A percentile compares a stretch with the other conserved stretches of the same genome.
Evolutionary conservation across 495 filamentous ascomycete genomes (phyloP).

Genomic region (Aspergillus kassunensis): DNA sequence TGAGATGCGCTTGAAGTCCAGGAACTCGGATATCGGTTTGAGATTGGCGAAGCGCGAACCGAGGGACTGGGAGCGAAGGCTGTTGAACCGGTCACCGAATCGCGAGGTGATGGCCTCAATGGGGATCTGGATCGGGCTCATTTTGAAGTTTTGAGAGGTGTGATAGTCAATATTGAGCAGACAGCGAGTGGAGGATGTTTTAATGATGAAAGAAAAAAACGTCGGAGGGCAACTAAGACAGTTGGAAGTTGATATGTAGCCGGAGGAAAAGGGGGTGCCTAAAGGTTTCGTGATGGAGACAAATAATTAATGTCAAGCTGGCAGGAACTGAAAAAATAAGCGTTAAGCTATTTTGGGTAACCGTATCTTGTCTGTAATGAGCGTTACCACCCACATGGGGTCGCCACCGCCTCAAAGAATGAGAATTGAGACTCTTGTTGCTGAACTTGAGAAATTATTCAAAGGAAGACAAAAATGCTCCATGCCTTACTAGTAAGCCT

Average conservation of each 20-base stretch:
- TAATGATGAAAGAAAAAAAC: not conserved
- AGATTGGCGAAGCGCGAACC: constrained; percentile 86
- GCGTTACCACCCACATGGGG: not conserved
- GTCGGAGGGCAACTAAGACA: not conserved
- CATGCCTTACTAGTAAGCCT: too few relatives aligned
- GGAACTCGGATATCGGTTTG: constrained; percentile 85
- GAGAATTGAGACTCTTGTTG: not conserved
- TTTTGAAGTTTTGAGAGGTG: constrained; percentile 32
- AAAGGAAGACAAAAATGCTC: not conserved
- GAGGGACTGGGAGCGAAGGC: constrained; percentile 71
- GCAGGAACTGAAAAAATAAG: constrained; percentile 14
- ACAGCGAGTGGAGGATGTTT: not conserved
- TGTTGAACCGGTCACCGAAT: constrained; percentile 71
- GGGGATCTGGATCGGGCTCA: constrained; percentile 89
- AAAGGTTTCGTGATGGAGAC: not conserved
- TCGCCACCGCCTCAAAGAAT: constrained; percentile 8
- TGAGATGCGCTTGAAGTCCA: constrained; percentile 90
- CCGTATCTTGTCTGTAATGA: constrained; percentile 6
- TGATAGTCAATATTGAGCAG: constrained; percentile 2
- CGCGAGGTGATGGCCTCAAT: constrained; percentile 87
- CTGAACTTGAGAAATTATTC: not conserved
- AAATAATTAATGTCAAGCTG: constrained; percentile 8
- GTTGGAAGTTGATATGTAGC: not conserved
- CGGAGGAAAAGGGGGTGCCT: constrained; percentile 12
- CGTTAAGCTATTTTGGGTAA: constrained; percentile 8